Percentiles rank a stretch among this genome's conserved stretches.
phyloP scores from a whole-genome alignment of 306 rosid species.

The Echinosophora koreensis region DNA sequence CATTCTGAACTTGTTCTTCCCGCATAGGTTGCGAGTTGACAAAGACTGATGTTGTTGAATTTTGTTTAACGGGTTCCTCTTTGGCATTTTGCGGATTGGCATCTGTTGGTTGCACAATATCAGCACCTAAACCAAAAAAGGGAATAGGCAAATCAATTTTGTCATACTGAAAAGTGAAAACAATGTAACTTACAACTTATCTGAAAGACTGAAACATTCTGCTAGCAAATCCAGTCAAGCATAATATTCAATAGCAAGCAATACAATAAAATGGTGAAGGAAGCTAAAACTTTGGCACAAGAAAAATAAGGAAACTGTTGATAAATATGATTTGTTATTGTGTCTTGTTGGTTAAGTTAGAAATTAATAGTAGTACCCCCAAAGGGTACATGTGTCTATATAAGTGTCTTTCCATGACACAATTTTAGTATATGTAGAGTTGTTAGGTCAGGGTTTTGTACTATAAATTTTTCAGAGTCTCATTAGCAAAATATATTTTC shows the following conservation, averaged over 20 bases:
- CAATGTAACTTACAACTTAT: constrained; percentile 1
- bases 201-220: constrained; percentile 11
- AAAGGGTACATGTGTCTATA: neutral
- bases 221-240: constrained; percentile 17
- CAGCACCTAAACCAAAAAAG: constrained; percentile 43
- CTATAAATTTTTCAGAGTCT: too few species aligned
- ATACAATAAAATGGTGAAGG: neutral
- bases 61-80: constrained; percentile 64
- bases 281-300: neutral
- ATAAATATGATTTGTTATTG: neutral
- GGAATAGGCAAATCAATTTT: neutral
- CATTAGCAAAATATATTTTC: too few species aligned
- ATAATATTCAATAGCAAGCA: constrained; percentile 27
- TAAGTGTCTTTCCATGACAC: neutral
- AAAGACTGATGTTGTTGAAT: constrained; percentile 71
- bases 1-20: constrained; percentile 97
- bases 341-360: neutral
- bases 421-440: neutral
- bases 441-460: too few species aligned
- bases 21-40: constrained; percentile 85
- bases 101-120: constrained; percentile 50
- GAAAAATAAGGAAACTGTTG: neutral
- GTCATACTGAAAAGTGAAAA: neutral
- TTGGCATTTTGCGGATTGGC: constrained; percentile 61
- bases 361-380: neutral